Evolutionary conservation across 2,329 filamentous ascomycete genomes (phyloP), one percentile per base, ranked within the genome.

Genomic region (Escovopsis sp.): DNA sequence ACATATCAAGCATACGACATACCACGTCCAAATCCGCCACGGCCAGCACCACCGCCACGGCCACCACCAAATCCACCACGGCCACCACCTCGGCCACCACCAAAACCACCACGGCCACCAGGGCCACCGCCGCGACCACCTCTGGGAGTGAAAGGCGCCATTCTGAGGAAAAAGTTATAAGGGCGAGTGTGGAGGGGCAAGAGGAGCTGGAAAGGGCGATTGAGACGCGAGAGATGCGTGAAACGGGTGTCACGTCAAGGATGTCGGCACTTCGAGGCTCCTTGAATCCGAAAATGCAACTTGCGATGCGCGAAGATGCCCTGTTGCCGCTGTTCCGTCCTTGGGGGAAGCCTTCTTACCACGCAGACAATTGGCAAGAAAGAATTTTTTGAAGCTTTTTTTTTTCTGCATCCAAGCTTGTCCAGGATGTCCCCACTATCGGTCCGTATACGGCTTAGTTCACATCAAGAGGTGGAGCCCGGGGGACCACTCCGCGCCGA

Each of bases 351-450:
- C 27, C 33, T 40, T 35, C 25, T 34, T 35, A 38, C 31, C 19
- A 33, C 19, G 14, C 29, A 40, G 39, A 35, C 36, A 11, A 25
- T 42, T 39, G 37, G 45, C 39, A 42, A 42, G 45, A 50, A 52
- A 55, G 52, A 57, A 53, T 50, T 55, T 58, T 58, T 56, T 56
- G 51, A 55, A 58, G 53, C 51, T 55, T 46, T 44, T 41, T 25
- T 25, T 25, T 25, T 25, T 25, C 21, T 36, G 37, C 38, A 41
- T 34, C 28, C 37, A 41, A 43, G 42, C 41, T 41, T 47, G 43
- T 25, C 37, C 37, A 36, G 28, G 17, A 21, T 29, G 14, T 25
- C 33, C 34, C 46, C 43, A 41, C 37, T 23, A 8, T 35, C 11
- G 21, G 21, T 15, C 41, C 37, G 35, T 40, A 39, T 31, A 35